Evolutionary conservation across 306 rosid species (phyloP), one percentile per base, ranked within the genome.

Genomic region (Castanospermum australe): DNA sequence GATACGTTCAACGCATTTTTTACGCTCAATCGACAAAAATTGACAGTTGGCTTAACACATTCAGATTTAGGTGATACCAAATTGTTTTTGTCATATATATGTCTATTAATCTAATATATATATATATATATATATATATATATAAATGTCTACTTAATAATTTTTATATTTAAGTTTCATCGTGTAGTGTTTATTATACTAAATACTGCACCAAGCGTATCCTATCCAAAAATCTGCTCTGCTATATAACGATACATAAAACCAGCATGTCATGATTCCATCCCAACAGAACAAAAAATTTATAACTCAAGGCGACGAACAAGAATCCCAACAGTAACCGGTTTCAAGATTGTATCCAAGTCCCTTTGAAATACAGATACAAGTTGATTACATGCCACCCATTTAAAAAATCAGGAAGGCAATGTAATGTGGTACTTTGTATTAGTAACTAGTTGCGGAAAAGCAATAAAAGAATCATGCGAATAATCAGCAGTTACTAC

Each of bases 361-460:
- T 47, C 74, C 39, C 67, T 56, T 68, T 17, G 28, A 75, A 48
- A 65, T 66, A 44, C 82, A 66, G 81, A 61, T 50, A 87, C 70
- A 80, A 45, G 71, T 30, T 72, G 52, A 81, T 28, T 61, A 60
- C 76, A 80, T 77, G 89, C 94, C 92, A 67, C 70, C 92, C 90
- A 52, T 75, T 73, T 67, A 71, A 68, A 87, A 89, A 90, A 77
- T 30, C 70, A 61, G 92, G 91, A 85, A 69, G 94, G 97, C 86
- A 73, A 79, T 67, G 81, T 63, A 74, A 74, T 51, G 82, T 60
- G 80, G 67, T 72, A 82, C 87, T 82, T 21, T 17, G 78, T 52
- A 81, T 59, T 79, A 55, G 85, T 68, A 85, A 67, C 88, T 62
- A 52, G 71, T 36, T 56, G 67, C 83, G 14, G 28, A 50, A 30